Evolutionary conservation across 148 eudicot genomes (phyloP), one percentile per base, ranked within the genome.

Genomic region (Amaranthus palmeri): DNA sequence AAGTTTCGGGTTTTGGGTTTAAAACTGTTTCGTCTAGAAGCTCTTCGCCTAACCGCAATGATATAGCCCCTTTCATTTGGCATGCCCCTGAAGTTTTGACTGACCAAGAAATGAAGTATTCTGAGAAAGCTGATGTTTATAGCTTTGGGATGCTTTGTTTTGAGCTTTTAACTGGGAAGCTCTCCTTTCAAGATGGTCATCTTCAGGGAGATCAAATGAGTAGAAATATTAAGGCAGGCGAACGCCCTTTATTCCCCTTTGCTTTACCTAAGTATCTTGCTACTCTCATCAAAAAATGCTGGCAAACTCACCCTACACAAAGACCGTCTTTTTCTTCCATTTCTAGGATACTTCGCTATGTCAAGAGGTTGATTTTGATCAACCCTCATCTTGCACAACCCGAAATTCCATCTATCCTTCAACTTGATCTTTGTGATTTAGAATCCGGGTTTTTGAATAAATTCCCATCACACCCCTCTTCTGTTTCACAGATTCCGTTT

Each of bases 91-190:
- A 88, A 74, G 93, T 88, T 65, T 69, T 87, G 18, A 65, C 79
- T 8, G 91, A 85, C 61, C 88, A 87, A 72, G 91, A 85, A 75
- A 75, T 75, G 80, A 86, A 77, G 76, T 83, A 80, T 65, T 81
- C 88, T 4, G 86, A 83, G 60, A 85, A 85, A 72, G 90, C 93
- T 42, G 93, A 88, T 85, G 87, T 88, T 47, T 88, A 88, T 69
- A 86, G 93, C 73, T 88, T 86, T 66, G 90, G 84, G 70, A 86
- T 88, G 93, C 78, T 88, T 47, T 79, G 88, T 64, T 88, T 88
- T 48, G 85, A 88, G 77, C 77, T 88, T 61, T 70, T 88, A 72
- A 88, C 90, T 0, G 93, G 93, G 43, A 88, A 88, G 57, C 79
- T 82, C 49, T 87, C 93, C 0, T 88, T 88, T 4, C 87, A 88